phyloP scores from a whole-genome alignment of 1,284 basidiomycete species.

The Marasmius oreades region DNA sequence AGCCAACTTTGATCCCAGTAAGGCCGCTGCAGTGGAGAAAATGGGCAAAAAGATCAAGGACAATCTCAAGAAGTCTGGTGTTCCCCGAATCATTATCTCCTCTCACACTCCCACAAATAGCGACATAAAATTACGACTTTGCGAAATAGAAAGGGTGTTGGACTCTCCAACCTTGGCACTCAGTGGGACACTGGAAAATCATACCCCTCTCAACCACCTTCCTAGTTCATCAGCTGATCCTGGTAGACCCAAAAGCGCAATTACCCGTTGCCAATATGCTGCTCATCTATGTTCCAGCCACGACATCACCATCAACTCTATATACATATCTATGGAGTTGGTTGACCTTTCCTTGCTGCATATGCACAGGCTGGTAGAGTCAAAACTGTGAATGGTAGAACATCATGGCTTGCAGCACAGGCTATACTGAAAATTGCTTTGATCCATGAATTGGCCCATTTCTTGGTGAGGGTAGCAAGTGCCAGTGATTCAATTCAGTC shows the following conservation, averaged over 20 bases:
- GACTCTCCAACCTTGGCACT: neutral
- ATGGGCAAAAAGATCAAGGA: neutral
- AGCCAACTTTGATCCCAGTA: neutral
- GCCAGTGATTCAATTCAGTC: neutral
- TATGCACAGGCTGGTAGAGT: neutral
- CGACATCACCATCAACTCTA: no score
- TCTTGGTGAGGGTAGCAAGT: neutral
- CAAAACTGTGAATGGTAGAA: neutral
- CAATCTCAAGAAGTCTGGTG: neutral
- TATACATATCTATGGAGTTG: neutral
- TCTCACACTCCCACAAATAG: neutral
- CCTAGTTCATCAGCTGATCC: neutral
- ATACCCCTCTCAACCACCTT: neutral
- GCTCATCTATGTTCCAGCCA: no score
- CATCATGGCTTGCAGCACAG: neutral
- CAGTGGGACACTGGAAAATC: neutral
- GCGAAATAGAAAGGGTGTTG: neutral
- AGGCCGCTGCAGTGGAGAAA: neutral
- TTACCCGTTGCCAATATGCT: neutral
- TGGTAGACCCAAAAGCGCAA: neutral
- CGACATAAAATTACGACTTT: neutral
- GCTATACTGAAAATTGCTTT: neutral
- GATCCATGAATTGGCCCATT: neutral
- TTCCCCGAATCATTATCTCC: neutral
- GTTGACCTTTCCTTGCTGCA: neutral